A percentile compares a stretch with the other conserved stretches of the same genome.
Evolutionary conservation across 2,329 filamentous ascomycete genomes (phyloP).

Genomic region (Pseudogymnoascus sp.): DNA sequence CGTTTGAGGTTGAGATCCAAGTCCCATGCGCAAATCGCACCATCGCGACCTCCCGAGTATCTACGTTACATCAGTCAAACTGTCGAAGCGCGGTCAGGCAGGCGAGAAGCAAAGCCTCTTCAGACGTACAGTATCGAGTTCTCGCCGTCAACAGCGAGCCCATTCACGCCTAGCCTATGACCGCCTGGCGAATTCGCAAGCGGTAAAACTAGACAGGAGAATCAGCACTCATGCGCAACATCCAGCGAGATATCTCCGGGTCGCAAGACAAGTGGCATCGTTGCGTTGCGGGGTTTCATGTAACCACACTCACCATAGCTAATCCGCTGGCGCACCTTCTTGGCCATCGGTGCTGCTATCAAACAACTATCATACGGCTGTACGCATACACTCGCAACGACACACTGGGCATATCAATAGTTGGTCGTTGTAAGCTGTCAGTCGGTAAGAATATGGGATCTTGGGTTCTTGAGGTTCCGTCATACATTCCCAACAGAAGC

Average conservation of each 20-base stretch:
- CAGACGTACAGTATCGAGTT: conserved; percentile 73
- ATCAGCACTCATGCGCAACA: conserved; percentile 10
- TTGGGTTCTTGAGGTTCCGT: neutral
- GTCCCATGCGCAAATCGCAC: conserved; percentile 94
- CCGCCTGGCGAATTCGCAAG: conserved; percentile 69
- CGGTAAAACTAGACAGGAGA: conserved; percentile 50
- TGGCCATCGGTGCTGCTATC: conserved; percentile 42
- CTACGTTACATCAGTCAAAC: conserved; percentile 40
- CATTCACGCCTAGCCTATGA: conserved; percentile 90
- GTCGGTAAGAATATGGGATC: neutral
- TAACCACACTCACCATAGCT: conserved; percentile 51
- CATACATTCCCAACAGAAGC: conserved; percentile 7
- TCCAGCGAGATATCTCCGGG: neutral
- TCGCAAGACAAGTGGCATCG: neutral
- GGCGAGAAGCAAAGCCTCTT: conserved; percentile 10
- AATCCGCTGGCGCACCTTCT: conserved; percentile 62
- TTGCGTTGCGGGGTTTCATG: conserved; percentile 9
- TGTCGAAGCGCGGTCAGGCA: neutral
- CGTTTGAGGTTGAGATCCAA: conserved; percentile 59
- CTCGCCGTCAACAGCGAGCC: conserved; percentile 75
- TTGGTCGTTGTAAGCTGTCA: neutral
- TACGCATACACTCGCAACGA: neutral
- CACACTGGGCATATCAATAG: neutral
- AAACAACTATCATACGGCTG: conserved; percentile 10
- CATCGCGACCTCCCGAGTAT: conserved; percentile 93